Evolutionary conservation across 805 yeast genomes (phyloP).

Genomic region (Cyberlindnera misumaiensis): DNA sequence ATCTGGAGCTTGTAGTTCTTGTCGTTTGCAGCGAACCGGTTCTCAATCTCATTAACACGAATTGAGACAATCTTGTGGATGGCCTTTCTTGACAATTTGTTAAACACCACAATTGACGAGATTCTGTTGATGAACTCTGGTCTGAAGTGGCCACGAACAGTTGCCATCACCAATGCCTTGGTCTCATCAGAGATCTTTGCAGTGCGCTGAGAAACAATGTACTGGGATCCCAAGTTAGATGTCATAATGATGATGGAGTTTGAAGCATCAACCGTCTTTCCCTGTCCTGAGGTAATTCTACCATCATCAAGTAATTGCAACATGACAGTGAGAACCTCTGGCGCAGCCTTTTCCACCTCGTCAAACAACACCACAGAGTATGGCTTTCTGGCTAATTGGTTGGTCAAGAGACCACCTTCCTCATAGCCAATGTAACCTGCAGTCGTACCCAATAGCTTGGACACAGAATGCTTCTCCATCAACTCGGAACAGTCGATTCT

Average conservation of each 20-base stretch:
- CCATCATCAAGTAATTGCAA: conserved; percentile 95
- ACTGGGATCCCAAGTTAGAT: conserved; percentile 94
- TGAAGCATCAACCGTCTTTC: conserved; percentile 88
- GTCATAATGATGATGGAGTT: conserved; percentile 94
- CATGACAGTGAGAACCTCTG: conserved; percentile 89
- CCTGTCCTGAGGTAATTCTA: conserved; percentile 88
- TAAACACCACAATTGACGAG: conserved; percentile 87
- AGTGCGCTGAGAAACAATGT: conserved; percentile 59
- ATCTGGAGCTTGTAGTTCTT: conserved; percentile 67
- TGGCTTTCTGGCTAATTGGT: conserved; percentile 84
- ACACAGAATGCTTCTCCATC: conserved; percentile 91
- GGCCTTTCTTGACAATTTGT: conserved; percentile 85
- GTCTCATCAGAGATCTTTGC: conserved; percentile 63
- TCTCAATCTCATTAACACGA: conserved; percentile 77
- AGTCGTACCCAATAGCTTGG: conserved; percentile 93
- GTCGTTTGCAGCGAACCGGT: conserved; percentile 79
- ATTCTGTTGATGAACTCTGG: conserved; percentile 97
- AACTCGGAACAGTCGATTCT: conserved; percentile 97
- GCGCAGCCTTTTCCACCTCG: conserved; percentile 98
- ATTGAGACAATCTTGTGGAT: conserved; percentile 87
- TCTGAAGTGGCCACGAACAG: conserved; percentile 85
- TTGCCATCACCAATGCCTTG: conserved; percentile 70
- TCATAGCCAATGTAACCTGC: conserved; percentile 97
- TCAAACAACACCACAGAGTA: conserved; percentile 95
- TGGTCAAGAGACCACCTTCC: conserved; percentile 95